Base-by-base conservation (phyloP, 768 basidiomycete species). In the Phaffia tasmanica region DNA sequence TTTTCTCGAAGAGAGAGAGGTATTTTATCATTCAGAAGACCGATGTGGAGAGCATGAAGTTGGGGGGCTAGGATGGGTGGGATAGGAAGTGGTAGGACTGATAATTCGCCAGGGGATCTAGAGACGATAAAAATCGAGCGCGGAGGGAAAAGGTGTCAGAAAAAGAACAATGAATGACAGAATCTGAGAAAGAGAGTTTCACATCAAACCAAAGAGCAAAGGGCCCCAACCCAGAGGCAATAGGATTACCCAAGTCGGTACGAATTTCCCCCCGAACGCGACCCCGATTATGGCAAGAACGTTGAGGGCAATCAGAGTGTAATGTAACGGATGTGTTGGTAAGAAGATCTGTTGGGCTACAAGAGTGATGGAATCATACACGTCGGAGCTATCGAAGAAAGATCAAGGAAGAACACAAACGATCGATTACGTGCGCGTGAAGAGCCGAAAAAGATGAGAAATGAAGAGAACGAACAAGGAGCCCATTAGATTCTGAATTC, bases 401-500 rank as follows among this genome's bases (percentile, higher is more conserved):
- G 29, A 6, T 14, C 4, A 11, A 49, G 11, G 57, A 35, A 21
- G 29, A 5, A 21, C 59, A 35, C 27, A 7, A 61, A n/a, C 35
- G 0, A 51, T n/a, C 14, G 16, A 6, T n/a, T 16, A 29, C 25
- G 27, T 1, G 27, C 7, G 21, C 8, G 46, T 19, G 0, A 27
- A 46, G 15, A n/a, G 29, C 23, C 11, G 18, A 50, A 50, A 16
- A 9, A 58, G 25, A 30, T 14, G n/a, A 62, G 27, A 51, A 51
- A 23, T 11, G 5, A 30, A 30, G 30, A 1, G 23, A 16, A 51
- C 66, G 15, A 53, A 67, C 66, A 69, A 69, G 30, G 51, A 47
- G 0, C 67, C 67, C 67, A 69, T 69, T 29, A 69, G 67, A 42
- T 69, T 69, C 56, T 69, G 67, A 21, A 69, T 69, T 1, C 67